Evolutionary conservation across 129 eudicot species (phyloP).

Genomic region (Helianthus tuberosus): DNA sequence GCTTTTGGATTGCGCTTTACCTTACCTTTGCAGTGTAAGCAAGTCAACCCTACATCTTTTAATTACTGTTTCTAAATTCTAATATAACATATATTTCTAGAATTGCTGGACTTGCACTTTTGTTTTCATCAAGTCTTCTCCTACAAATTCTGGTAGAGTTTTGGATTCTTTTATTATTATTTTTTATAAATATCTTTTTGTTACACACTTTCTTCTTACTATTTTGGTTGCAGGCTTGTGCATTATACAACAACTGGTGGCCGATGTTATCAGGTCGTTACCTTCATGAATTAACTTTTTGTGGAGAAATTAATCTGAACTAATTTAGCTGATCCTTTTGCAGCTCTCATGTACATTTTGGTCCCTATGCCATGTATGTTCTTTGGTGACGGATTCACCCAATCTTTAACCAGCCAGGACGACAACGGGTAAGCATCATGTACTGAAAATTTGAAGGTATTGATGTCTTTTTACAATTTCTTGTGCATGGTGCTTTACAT

Average conservation of each 20-base stretch:
- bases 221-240: slow-evolving; percentile 96
- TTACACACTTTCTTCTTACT: not conserved
- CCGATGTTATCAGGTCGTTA: slow-evolving; percentile 75
- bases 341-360: slow-evolving; percentile 78
- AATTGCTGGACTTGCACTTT: slow-evolving; percentile 16
- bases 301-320: not conserved
- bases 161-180: too few species aligned
- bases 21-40: slow-evolving; percentile 15
- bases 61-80: not conserved
- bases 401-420: slow-evolving; percentile 64
- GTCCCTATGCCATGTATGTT: slow-evolving; percentile 86
- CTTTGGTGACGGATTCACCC: slow-evolving; percentile 77
- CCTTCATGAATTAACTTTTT: not conserved
- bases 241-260: slow-evolving; percentile 80
- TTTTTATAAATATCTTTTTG: not conserved
- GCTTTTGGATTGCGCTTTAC: not conserved
- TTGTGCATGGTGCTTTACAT: not conserved
- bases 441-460: not conserved
- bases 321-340: not conserved
- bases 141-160: slow-evolving; percentile 9
- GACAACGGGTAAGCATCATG: slow-evolving; percentile 65
- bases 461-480: slow-evolving; percentile 1
- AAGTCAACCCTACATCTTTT: not conserved
- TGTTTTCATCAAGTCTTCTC: slow-evolving; percentile 20
- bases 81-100: slow-evolving; percentile 1